These are phyloP conservation scores for Tetradesmus lagerheimii DNA, from an alignment of 139 green algal species.

Conservation along the genomic window DNA sequence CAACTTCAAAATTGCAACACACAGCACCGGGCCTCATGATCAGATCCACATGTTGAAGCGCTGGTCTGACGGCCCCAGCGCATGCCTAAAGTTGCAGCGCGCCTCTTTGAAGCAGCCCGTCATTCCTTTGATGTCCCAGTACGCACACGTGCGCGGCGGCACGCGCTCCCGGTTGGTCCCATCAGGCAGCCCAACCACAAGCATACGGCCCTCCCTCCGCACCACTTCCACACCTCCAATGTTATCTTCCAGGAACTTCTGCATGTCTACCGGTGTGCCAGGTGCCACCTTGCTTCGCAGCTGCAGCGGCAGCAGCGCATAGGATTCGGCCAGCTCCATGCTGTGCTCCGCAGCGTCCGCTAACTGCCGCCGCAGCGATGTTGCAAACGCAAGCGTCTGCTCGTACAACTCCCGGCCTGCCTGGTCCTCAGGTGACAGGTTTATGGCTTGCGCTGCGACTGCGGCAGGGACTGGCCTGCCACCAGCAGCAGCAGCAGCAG, in stretches of 20 bases:
- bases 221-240: background rate
- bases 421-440: background rate
- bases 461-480: background rate
- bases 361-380: background rate
- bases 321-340: background rate
- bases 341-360: background rate
- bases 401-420: background rate
- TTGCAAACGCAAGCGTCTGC: background rate
- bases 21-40: no score
- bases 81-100: slow-evolving; percentile 32
- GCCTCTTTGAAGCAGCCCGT: background rate
- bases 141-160: background rate
- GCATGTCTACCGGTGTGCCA: background rate
- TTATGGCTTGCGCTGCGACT: background rate
- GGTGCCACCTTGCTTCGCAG: background rate
- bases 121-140: background rate
- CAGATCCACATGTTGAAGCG: background rate
- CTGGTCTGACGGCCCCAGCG: background rate
- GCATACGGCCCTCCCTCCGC: background rate
- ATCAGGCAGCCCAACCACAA: background rate
- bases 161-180: no score
- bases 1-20: no score
- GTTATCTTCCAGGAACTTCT: slow-evolving; percentile 24
- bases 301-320: background rate
- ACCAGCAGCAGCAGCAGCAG: background rate